Evolutionary conservation across 2,329 filamentous ascomycete species (phyloP), one percentile per base, ranked within the genome.

Genomic region (Talaromyces sp.): DNA sequence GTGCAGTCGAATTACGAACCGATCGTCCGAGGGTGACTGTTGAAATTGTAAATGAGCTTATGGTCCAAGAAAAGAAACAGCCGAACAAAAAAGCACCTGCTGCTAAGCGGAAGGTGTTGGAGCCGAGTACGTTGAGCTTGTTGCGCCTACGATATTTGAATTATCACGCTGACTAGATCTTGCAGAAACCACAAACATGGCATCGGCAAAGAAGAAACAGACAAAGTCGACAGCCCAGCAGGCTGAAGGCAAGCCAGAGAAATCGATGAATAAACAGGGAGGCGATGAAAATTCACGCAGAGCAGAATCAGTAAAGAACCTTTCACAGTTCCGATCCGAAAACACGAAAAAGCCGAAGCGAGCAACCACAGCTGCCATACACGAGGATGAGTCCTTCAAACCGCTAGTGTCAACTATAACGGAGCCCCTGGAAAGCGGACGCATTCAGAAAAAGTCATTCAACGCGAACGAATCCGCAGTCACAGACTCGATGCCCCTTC

Each of bases 101-200:
- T 47, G 63, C 70, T 15, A 74, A 70, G 54, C 71, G 75, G 25
- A 79, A 75, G 70, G 75, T 74, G 13, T 71, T 82, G 56, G 77
- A 79, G 65, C 78, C 78, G 65, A 82, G 80, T 81, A 78, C 68
- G 80, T 73, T 56, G 45, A 54, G 17, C 19, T 19, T 6, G 39
- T 11, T 39, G 39, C 11, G 57, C 61, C 35, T 39, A 35, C 61
- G 4, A 22, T 45, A 19, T 45, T 2, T 63, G 1, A 63, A 58
- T 67, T 73, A 65, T 72, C 45, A 43, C 33, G 17, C 64, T 66
- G 25, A 66, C 60, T 6, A 62, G 31, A 52, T 27, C 49, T n/a
- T 59, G 50, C 67, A 85, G 83, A 84, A 76, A 82, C 75, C 65
- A 76, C 81, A 58, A 86, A 86, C 68, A 76, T 78, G n/a, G 63